Evolutionary conservation across 176 grass and related monocot genomes (phyloP).

Genomic region (Calamus simplicifolius): DNA sequence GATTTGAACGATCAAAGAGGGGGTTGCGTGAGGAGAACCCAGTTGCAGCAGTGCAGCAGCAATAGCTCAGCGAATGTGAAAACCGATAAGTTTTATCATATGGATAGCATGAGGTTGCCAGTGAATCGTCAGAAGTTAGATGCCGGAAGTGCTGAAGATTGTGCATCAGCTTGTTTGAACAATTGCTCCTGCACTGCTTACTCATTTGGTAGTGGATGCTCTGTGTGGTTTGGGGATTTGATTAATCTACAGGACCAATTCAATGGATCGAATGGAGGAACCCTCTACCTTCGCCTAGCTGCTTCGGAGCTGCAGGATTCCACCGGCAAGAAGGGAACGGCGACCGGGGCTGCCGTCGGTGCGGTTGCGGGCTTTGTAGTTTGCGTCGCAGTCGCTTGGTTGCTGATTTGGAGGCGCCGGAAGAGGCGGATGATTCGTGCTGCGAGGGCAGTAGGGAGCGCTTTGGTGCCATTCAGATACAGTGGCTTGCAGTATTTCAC

Average conservation of each 20-base stretch:
- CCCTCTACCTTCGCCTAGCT: conserved; percentile 41
- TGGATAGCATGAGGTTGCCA: conserved; percentile 28
- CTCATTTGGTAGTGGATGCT: conserved; percentile 28
- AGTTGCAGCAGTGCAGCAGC: conserved; percentile 26
- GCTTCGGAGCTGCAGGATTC: conserved; percentile 18
- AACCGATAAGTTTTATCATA: conserved; percentile 36
- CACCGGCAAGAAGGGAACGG: conserved; percentile 8
- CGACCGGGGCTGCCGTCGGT: conserved; percentile 4
- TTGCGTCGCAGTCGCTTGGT: conserved; percentile 2
- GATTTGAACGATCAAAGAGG: conserved; percentile 28
- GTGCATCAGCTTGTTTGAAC: conserved; percentile 25
- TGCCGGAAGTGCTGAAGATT: conserved; percentile 22
- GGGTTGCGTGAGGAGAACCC: conserved; percentile 39
- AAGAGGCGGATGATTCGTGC: background rate
- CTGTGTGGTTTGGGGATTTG: conserved; percentile 34
- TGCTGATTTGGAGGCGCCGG: conserved; percentile 10
- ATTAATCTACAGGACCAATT: conserved; percentile 38
- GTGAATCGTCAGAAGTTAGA: conserved; percentile 14
- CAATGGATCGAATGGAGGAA: conserved; percentile 20
- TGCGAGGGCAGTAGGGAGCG: conserved; percentile 2
- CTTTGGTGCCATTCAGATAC: conserved; percentile 26
- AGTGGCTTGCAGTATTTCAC: conserved; percentile 28
- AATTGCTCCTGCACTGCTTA: conserved; percentile 53
- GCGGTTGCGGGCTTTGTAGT: conserved; percentile 2
- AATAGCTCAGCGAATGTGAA: background rate